phyloP scores from a whole-genome alignment of 2,329 filamentous ascomycete species.

The Ophioceras dolichostomum region DNA sequence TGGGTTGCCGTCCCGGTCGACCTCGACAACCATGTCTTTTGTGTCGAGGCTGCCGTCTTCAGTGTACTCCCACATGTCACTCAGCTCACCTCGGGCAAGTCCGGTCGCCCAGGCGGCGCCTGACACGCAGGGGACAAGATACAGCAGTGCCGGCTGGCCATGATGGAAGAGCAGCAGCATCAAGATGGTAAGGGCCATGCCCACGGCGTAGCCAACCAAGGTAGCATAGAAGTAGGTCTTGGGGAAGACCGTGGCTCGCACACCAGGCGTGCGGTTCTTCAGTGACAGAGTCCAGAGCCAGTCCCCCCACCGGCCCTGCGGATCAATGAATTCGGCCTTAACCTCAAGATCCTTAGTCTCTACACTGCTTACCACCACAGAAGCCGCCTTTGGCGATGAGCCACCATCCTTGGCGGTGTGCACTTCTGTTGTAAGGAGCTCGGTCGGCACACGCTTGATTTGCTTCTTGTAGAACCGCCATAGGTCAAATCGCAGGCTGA shows the following conservation, averaged over 20 bases:
- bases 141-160: constrained; percentile 82
- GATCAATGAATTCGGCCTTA: constrained; percentile 41
- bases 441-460: constrained; percentile 33
- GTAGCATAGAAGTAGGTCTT: constrained; percentile 81
- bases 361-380: constrained; percentile 6
- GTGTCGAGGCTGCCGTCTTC: constrained; percentile 54
- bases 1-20: constrained; percentile 34
- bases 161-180: constrained; percentile 70
- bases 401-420: constrained; percentile 11
- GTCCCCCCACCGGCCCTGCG: constrained; percentile 71
- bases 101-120: constrained; percentile 65
- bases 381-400: constrained; percentile 12
- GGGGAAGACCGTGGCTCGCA: constrained; percentile 44
- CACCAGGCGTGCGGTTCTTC: constrained; percentile 17
- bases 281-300: constrained; percentile 55
- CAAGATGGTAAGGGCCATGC: constrained; percentile 63
- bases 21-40: constrained; percentile 40
- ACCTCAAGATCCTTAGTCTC: constrained; percentile 30
- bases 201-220: constrained; percentile 62
- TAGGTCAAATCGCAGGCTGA: constrained; percentile 84
- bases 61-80: constrained; percentile 68
- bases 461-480: constrained; percentile 70
- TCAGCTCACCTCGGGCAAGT: constrained; percentile 55
- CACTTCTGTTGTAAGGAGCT: constrained; percentile 20
- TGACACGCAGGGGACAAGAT: constrained; percentile 80